A percentile compares a stretch with the other conserved stretches of the same genome.
phyloP scores from a whole-genome alignment of 2,329 filamentous ascomycete species.

The Diaporthe sp. region DNA sequence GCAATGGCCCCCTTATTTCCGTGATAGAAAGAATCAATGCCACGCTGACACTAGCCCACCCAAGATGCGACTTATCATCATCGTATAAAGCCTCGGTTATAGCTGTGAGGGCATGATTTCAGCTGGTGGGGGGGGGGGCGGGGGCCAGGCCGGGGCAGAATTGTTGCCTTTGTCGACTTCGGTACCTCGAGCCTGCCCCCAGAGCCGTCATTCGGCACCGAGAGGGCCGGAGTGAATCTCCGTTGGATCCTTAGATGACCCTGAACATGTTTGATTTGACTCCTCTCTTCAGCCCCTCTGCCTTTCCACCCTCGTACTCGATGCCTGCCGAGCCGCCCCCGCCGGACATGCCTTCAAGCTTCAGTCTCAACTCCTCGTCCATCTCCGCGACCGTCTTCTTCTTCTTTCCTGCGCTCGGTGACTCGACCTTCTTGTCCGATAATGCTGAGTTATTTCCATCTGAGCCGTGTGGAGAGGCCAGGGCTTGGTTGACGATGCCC shows the following conservation, averaged over 20 bases:
- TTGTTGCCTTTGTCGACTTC: neutral
- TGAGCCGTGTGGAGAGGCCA: neutral
- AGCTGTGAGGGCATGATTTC: neutral
- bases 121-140: neutral
- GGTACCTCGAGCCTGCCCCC: neutral
- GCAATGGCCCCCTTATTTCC: neutral
- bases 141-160: neutral
- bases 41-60: neutral
- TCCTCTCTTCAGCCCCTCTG: constrained; percentile 79
- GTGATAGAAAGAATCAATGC: neutral
- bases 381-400: constrained; percentile 76
- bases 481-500: neutral
- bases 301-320: constrained; percentile 81
- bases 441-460: neutral
- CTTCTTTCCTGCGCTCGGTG: constrained; percentile 26
- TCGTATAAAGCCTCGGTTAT: neutral
- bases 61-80: neutral
- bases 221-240: neutral
- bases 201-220: neutral
- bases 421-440: neutral
- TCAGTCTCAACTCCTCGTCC: constrained; percentile 76
- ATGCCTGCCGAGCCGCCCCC: constrained; percentile 80
- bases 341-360: constrained; percentile 76
- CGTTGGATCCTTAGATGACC: constrained; percentile 66
- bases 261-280: constrained; percentile 86